Base-by-base conservation (phyloP, 371 early-diverging fungal genomes). In the Mucor saturninus region DNA sequence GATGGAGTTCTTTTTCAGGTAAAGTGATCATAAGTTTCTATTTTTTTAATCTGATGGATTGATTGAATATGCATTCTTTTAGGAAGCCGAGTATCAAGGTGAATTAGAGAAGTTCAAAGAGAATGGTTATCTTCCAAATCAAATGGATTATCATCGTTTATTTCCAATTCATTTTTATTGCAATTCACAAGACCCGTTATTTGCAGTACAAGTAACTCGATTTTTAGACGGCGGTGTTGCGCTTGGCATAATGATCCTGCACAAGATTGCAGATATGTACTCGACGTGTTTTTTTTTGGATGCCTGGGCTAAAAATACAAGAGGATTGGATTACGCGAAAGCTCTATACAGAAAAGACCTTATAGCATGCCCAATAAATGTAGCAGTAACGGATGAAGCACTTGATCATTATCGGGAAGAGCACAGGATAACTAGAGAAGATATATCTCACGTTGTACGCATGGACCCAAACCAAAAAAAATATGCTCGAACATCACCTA, bases 161-260 rank as follows among this genome's bases (percentile, higher is more conserved):
- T 74, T 77, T 40, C 75, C 77, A 28, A 74, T 77, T n/a, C 77
- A 77, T 40, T 77, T 77, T 45, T 77, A 77, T 32, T 64, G 64
- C 13, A 63, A 67, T 0, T 45, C 68, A 2, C 54, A 70, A 40
- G 77, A 77, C 35, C 77, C 77, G 6, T 56, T 77, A 28, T 39
- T 77, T 2, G 77, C 72, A 4, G 43, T 77, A 9, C 74, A 74
- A 60, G 26, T 70, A 2, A 74, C 73, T 21, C 72, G 77, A 14
- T 77, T 77, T 30, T 26, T 28, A 15, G 77, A 77, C 62, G 74
- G 73, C 0, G 77, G 77, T 14, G 77, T 77, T 11, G 74, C 73
- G 3, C 28, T 77, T 15, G 75, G 73, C 3, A 59, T 77, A 15
- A 77, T 74, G 77, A 67, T 77, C 4, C 59, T 74, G 2, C 77